Percentiles rank a stretch among this genome's conserved stretches.
phyloP scores from a whole-genome alignment of 78 protist genomes.

The Dictyostelium firmibasis region DNA sequence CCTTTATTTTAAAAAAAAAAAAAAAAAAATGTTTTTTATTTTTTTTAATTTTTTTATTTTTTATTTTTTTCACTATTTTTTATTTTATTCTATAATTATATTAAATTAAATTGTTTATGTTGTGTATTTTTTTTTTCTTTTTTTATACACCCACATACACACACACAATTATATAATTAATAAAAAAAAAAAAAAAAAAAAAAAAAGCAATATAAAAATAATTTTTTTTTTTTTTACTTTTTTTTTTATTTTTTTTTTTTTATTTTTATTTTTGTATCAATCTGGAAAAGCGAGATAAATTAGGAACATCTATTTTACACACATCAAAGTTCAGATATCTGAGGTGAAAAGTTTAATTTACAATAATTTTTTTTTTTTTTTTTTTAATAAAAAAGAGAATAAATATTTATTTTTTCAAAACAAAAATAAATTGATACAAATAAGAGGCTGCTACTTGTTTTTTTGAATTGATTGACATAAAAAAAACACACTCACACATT shows the following conservation, averaged over 20 bases:
- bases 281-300: neutral
- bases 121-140: no score
- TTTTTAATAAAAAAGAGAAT: neutral
- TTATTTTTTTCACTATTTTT: no score
- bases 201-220: neutral
- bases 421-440: neutral
- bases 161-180: neutral
- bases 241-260: neutral
- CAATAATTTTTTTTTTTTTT: no score
- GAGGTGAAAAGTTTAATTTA: neutral
- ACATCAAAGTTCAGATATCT: no score
- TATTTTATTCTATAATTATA: no score
- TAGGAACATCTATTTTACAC: neutral
- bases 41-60: no score
- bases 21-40: no score
- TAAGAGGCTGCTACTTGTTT: neutral
- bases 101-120: no score
- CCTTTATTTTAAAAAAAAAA: no score
- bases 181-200: neutral
- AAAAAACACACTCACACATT: no score
- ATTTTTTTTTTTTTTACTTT: neutral
- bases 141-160: no score
- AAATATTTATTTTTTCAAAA: neutral
- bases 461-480: neutral
- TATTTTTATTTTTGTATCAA: neutral